Evolutionary conservation across 352 stramenopile genomes (phyloP), one percentile per base, ranked within the genome.

Genomic region (Pilasporangium apinafurcum): DNA sequence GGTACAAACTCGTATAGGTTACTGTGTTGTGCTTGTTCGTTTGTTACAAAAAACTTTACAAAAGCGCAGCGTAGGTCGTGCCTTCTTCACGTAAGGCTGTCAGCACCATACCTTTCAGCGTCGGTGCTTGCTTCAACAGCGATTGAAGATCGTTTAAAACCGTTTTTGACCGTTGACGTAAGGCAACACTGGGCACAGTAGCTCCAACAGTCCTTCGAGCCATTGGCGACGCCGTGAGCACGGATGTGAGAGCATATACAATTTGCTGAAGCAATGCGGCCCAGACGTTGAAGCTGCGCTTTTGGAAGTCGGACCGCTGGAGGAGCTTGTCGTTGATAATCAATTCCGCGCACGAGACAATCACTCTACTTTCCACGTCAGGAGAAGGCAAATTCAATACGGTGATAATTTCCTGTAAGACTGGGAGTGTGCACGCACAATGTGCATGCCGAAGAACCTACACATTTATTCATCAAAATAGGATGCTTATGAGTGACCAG

Each of bases 281-380:
- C 77, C 74, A 89, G 17, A 80, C 56, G 10, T 28, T 30, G 29
- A 84, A 82, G 14, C 40, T 44, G n/a, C 51, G 48, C n/a, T 64
- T 74, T 44, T 84, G 59, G n/a, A 76, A 58, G 17, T 89, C 73
- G 2, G 38, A 43, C 21, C 77, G 73, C 32, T 60, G 50, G 26
- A 79, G 32, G 37, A 89, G 17, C 37, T 50, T 37, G n/a, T 56
- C 60, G 8, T 42, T 63, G 27, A 72, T 32, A 22, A 86, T 51
- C 7, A 56, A 46, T 14, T 78, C 62, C 6, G 62, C 58, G 34
- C 59, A 74, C 4, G 44, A n/a, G n/a, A n/a, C 44, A 36, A 75
- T 44, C 16, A 59, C 53, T 14, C 37, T 16, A 1, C 32, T 37
- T 1, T 35, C 21, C 8, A 2, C 18, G 20, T 4, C 16, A 5